Percentiles rank a stretch among this genome's conserved stretches.
These are phyloP conservation scores for Claviceps sp. DNA, from an alignment of 2,329 filamentous ascomycete species.

Conservation along the genomic window DNA sequence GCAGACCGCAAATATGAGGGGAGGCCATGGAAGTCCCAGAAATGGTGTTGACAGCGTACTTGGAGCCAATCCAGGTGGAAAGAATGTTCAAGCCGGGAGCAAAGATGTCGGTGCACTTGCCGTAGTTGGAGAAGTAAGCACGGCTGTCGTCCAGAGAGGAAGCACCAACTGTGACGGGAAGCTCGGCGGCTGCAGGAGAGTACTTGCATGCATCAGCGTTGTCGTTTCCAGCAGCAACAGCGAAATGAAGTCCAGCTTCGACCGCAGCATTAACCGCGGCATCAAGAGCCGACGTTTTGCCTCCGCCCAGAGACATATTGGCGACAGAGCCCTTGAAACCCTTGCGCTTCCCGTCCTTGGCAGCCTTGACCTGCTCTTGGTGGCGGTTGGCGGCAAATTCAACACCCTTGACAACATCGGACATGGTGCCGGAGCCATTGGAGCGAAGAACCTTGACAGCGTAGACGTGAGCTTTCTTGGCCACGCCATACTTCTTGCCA, in stretches of 20 bases:
- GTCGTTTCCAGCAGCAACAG: slow-evolving; percentile 96
- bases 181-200: slow-evolving; percentile 83
- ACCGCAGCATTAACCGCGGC: slow-evolving; percentile 90
- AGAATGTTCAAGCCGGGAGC: slow-evolving; percentile 92
- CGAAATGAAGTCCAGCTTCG: slow-evolving; percentile 85
- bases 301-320: slow-evolving; percentile 98
- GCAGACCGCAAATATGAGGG: slow-evolving; percentile 87
- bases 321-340: slow-evolving; percentile 97
- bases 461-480: slow-evolving; percentile 95
- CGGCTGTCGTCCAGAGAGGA: slow-evolving; percentile 88
- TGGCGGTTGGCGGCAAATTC: slow-evolving; percentile 84
- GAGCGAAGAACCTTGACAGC: slow-evolving; percentile 97
- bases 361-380: slow-evolving; percentile 57
- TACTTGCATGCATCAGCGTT: slow-evolving; percentile 99
- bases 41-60: slow-evolving; percentile 95
- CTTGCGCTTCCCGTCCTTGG: slow-evolving; percentile 83
- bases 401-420: slow-evolving; percentile 95
- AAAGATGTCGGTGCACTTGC: slow-evolving; percentile 99
- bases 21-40: slow-evolving; percentile 99
- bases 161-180: slow-evolving; percentile 91
- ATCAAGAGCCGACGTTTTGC: slow-evolving; percentile 88
- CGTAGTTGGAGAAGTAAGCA: slow-evolving; percentile 99
- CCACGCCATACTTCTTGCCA: slow-evolving; percentile 97
- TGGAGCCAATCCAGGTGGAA: slow-evolving; percentile 97
- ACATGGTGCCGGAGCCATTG: slow-evolving; percentile 97